Evolutionary conservation across 768 basidiomycete genomes (phyloP), one percentile per base, ranked within the genome.

Genomic region (Leucogyrophana mollusca): DNA sequence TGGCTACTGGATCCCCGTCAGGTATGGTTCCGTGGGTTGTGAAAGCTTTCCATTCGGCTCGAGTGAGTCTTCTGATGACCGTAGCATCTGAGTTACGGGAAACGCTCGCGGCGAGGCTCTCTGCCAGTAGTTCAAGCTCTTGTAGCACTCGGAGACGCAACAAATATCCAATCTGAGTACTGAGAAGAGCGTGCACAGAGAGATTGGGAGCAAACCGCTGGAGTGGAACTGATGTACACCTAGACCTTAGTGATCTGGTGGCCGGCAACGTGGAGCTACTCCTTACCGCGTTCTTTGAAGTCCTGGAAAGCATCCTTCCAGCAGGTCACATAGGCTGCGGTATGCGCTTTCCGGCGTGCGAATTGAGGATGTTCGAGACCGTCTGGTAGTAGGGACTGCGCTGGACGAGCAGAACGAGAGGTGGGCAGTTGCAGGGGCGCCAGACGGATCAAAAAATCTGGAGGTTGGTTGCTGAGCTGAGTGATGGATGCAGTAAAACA

Each of bases 121-220:
- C 73, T 1, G 66, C 70, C 34, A 91, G 62, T 4, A 90, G 61
- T 32, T 83, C 74, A 5, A 92, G 65, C 56, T 92, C 90, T 60
- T 91, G 88, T 2, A 92, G 67, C 10, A 90, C 76, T 14, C 90
- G 80, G 11, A 86, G 62, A 36, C 88, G 87, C 9, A 92, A 69
- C 18, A 83, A 70, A 56, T 90, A 83, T 2, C 70, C 69, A 27
- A 88, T 74, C 35, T 90, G 83, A 20, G 74, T 67, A 8, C 65
- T 60, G 14, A 87, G 63, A 25, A 74, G 66, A 11, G 76, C 60
- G 49, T 76, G 76, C 3, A 74, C 44, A 1, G 51, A 21, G 9
- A 71, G 23, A 21, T 68, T 64, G 32, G 56, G 54, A 1, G 65
- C 54, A 13, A 67, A 25, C 30, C 67, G 65, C 2, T 55, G 59